Base-by-base conservation (phyloP, 129 eudicot species). In the Heracleum sosnowskyi region DNA sequence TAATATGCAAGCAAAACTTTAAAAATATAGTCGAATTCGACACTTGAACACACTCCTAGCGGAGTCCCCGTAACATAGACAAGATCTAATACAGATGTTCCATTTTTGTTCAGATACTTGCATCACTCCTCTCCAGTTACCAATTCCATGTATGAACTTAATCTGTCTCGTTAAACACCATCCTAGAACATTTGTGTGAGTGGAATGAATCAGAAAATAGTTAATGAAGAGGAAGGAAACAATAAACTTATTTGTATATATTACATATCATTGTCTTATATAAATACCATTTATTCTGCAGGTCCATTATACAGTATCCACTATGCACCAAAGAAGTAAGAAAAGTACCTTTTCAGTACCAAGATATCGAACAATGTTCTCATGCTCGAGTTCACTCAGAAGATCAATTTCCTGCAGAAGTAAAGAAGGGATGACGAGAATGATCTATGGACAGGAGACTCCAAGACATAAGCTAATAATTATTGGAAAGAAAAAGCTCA, bases 361-460 rank as follows among this genome's bases (percentile, higher is more conserved):
- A 81, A 78, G 80, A 82, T 95, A 95, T 77, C 77, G 96, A 70
- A 95, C 97, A 72, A 95, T 95, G 79, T 95, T 95, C 83, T 92
- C 96, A 46, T 95, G 99, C 78, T 92, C 84, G 80, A 95, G 89
- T 86, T 86, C 87, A 82, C 99, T 95, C 60, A 95, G 81, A 73
- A 95, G 92, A 71, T 85, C 92, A 87, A 95, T 92, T 83, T 94
- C 98, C 98, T 94, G 91, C n/a, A 57, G 29, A 72, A 22, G 42
- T 36, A 36, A n/a, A n/a, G n/a, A n/a, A n/a, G n/a, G n/a, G n/a
- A n/a, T n/a, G n/a, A n/a, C n/a, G n/a, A n/a, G n/a, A n/a, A n/a
- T n/a, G n/a, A n/a, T n/a, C n/a, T n/a, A n/a, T n/a, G n/a, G n/a
- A n/a, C n/a, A n/a, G n/a, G n/a, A n/a, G n/a, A n/a, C n/a, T n/a